These are phyloP conservation scores for Wickerhamiella kazuoi DNA, from an alignment of 805 yeast species.

Conservation along the genomic window DNA sequence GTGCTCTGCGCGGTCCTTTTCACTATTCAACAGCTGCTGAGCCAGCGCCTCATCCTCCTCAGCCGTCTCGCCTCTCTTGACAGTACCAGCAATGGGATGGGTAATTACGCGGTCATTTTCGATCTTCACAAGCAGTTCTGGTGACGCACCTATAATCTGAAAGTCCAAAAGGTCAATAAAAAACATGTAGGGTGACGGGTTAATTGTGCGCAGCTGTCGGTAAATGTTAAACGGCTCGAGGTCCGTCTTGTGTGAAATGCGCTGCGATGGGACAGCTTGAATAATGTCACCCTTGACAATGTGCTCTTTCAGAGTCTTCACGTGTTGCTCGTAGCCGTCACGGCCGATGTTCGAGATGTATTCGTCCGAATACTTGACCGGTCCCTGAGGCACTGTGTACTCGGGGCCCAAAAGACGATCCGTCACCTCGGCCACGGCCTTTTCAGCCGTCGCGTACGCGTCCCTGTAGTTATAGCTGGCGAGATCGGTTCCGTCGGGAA, in stretches of 20 bases:
- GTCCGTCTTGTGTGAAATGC: conserved; percentile 88
- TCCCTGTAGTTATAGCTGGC: conserved; percentile 22
- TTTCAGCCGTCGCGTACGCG: conserved; percentile 43
- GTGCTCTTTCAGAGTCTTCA: conserved; percentile 53
- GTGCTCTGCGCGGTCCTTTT: conserved; percentile 94
- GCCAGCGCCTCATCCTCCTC: conserved; percentile 87
- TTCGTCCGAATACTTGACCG: conserved; percentile 45
- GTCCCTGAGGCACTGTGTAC: conserved; percentile 50
- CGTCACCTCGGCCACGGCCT: conserved; percentile 33
- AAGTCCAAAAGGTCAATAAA: conserved; percentile 83
- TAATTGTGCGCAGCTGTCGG: conserved; percentile 84
- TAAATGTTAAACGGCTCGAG: conserved; percentile 93
- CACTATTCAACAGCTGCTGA: conserved; percentile 46
- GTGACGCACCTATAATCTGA: conserved; percentile 95
- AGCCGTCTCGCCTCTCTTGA: conserved; percentile 70
- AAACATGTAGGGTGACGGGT: conserved; percentile 94
- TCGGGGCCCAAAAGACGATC: conserved; percentile 22
- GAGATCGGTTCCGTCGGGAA: conserved; percentile 17
- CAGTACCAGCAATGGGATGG: conserved; percentile 97
- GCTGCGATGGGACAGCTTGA: conserved; percentile 96
- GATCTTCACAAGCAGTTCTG: conserved; percentile 76
- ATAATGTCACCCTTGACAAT: conserved; percentile 84
- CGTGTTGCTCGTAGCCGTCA: conserved; percentile 81
- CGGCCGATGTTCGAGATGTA: conserved; percentile 85
- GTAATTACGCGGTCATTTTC: conserved; percentile 70